phyloP scores from a whole-genome alignment of 495 filamentous ascomycete genomes.

The Neurospora cerealis region DNA sequence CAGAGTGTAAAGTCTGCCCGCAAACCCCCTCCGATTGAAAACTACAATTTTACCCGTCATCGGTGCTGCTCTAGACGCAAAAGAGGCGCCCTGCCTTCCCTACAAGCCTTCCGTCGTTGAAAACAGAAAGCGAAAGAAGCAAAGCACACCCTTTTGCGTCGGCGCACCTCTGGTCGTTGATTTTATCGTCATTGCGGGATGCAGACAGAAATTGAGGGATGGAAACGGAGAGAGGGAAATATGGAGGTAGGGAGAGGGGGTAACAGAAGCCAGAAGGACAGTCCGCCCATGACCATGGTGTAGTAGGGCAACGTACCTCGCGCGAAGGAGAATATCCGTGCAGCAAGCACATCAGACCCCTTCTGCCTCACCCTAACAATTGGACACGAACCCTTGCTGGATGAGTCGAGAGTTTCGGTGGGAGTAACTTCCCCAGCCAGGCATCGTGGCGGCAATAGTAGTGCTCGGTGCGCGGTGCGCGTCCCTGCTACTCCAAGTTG shows the following conservation, averaged over 20 bases:
- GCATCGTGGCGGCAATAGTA: neutral
- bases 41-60: conserved; percentile 35
- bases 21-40: conserved; percentile 48
- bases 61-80: conserved; percentile 19
- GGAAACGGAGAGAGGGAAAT: neutral
- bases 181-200: conserved; percentile 16
- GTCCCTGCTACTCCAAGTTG: neutral
- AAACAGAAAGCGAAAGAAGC: neutral
- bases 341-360: neutral
- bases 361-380: neutral
- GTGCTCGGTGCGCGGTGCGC: neutral
- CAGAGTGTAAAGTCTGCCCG: conserved; percentile 8
- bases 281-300: neutral
- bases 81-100: neutral
- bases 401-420: neutral
- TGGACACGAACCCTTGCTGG: neutral
- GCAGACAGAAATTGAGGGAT: neutral
- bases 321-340: neutral
- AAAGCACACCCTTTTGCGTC: neutral
- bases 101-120: neutral
- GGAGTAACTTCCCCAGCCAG: neutral
- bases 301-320: neutral
- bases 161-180: conserved; percentile 8
- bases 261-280: neutral
- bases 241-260: neutral